A percentile compares a stretch with the other conserved stretches of the same genome.
Conservation (phyloP, 306 rosid species). For the Morella rubra region DNA sequence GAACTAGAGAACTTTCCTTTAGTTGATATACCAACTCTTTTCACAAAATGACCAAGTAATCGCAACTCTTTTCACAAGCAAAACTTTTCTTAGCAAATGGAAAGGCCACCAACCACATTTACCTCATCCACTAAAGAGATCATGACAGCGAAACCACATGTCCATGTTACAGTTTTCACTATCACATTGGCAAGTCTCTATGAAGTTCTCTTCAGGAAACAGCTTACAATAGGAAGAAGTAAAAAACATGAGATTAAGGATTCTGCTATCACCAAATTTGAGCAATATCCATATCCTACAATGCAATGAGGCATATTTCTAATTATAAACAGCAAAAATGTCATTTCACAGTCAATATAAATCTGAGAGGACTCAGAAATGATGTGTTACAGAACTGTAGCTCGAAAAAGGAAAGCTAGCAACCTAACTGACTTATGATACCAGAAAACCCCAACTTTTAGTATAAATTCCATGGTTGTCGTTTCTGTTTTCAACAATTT, state of each 20-base stretch:
- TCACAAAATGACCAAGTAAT: neutral
- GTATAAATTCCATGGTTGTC: no score
- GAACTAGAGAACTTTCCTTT: neutral
- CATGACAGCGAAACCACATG: neutral
- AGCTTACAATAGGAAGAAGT: neutral
- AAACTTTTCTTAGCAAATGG: constrained; percentile 3
- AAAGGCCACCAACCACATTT: neutral
- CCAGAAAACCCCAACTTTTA: no score
- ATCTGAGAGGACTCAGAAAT: neutral
- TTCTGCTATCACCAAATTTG: neutral
- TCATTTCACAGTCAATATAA: neutral
- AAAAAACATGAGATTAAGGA: neutral
- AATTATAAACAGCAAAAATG: neutral
- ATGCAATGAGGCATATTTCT: neutral
- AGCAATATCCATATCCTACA: neutral
- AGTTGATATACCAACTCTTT: neutral
- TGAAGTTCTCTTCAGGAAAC: neutral
- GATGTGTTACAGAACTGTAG: neutral
- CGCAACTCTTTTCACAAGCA: neutral
- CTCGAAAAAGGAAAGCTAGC: neutral
- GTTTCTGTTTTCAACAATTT: no score
- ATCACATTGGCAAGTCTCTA: neutral
- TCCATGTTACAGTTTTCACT: neutral
- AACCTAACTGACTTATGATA: neutral
- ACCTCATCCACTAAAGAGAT: neutral